phyloP scores from a whole-genome alignment of 441 rosid species.

The Adansonia gregorii region DNA sequence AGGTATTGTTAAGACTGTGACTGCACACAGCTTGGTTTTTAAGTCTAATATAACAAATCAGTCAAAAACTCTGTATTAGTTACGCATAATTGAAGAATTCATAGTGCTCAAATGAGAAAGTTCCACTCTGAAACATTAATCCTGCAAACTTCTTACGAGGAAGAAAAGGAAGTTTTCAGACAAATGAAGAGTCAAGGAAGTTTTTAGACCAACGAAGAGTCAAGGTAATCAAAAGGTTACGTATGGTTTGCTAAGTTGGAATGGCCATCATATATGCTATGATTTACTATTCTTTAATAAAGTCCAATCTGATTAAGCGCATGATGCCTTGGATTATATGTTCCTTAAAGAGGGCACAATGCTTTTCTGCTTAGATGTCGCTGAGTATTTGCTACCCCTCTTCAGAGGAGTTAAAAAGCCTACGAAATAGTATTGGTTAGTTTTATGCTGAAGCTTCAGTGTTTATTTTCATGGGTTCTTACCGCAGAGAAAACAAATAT shows the following conservation, averaged over 20 bases:
- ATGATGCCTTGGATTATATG: not conserved
- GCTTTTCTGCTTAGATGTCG: not conserved
- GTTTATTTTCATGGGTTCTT: not conserved
- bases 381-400: not conserved
- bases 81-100: not conserved
- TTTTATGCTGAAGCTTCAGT: not conserved
- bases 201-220: not conserved
- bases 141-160: not conserved
- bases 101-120: conserved; percentile 6
- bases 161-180: not conserved
- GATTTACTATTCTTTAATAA: not conserved
- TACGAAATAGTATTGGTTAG: not conserved
- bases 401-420: not conserved
- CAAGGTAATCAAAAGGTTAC: not conserved
- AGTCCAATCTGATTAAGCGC: not conserved
- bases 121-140: not conserved
- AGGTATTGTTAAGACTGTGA: not conserved
- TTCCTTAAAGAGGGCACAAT: not conserved
- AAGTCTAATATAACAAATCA: not conserved
- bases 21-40: not conserved
- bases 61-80: not conserved
- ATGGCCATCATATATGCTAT: not conserved
- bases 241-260: conserved; percentile 1
- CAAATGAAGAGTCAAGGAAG: not conserved
- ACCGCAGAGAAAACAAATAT: not conserved